Evolutionary conservation across 2,329 filamentous ascomycete species (phyloP), one percentile per base, ranked within the genome.

Genomic region (Dothiorella sarmentorum): DNA sequence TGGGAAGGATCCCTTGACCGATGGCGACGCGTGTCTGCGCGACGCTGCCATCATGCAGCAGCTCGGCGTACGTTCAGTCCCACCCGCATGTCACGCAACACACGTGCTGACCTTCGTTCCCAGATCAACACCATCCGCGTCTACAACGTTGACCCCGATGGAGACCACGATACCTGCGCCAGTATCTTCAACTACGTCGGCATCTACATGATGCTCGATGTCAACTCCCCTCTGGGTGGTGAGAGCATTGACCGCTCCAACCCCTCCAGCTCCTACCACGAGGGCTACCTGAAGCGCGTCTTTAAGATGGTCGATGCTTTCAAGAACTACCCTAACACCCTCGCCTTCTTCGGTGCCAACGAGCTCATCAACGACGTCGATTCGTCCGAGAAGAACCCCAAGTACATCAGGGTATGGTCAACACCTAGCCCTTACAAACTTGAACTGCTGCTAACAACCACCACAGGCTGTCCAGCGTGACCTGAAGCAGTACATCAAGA

Each of bases 281-380:
- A 71, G 37, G 75, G 71, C 51, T 86, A 86, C 67, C 76, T 85
- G 59, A 70, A 74, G 58, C 81, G 84, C 63, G 79, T 85, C 63
- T 87, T 86, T 66, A 77, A 78, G 60, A 78, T 87, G 35, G 81
- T 88, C 35, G 85, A 88, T 70, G 82, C 82, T 5, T 88, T 88
- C 78, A 86, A 86, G 70, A 72, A 77, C 65, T 88, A 84, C 71
- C 82, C 84, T 59, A 88, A 88, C 71, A 80, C 81, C 2, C 75
- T 88, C 24, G 85, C 80, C 37, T 88, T 88, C 77, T 86, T 89
- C 69, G 78, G 82, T 26, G 85, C 83, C 33, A 88, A 89, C 67
- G 85, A 88, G 70, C 81, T 88, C 51, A 86, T 87, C 75, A 86
- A 87, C 65, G 80, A 86, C 67, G 68, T 83, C 33, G 58, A 61